Percentiles rank a stretch among this genome's conserved stretches.
Evolutionary conservation across 2,329 filamentous ascomycete genomes (phyloP).

Genomic region (Alternaria atra): DNA sequence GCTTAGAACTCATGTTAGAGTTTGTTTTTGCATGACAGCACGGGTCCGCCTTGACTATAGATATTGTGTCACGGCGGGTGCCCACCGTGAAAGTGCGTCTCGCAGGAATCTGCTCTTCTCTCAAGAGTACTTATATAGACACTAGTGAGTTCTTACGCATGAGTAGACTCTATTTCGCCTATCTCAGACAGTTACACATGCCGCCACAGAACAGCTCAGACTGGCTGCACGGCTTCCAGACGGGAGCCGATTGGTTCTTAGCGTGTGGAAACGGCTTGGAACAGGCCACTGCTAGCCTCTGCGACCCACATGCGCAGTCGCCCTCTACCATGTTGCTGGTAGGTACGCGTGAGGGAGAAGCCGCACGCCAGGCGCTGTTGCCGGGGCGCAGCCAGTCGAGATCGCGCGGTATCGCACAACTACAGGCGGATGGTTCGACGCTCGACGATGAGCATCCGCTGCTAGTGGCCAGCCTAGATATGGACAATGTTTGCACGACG

Average conservation of each 20-base stretch:
- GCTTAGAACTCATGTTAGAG: conserved; percentile 2
- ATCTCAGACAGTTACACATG: conserved; percentile 5
- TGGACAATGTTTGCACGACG: conserved; percentile 7
- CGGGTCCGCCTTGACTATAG: neutral
- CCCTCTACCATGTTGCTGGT: conserved; percentile 19
- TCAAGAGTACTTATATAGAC: conserved; percentile 11
- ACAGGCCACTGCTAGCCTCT: conserved; percentile 4
- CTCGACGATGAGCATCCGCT: conserved; percentile 13
- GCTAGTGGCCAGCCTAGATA: conserved; percentile 14
- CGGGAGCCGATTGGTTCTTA: conserved; percentile 18
- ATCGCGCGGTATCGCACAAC: conserved; percentile 11
- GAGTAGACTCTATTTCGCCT: neutral
- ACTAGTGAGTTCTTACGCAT: neutral
- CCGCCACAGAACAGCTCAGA: neutral
- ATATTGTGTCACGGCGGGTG: conserved; percentile 3
- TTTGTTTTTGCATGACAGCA: neutral
- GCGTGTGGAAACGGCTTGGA: conserved; percentile 4
- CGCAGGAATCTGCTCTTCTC: conserved; percentile 5
- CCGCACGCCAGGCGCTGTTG: conserved; percentile 6
- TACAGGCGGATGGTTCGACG: conserved; percentile 6
- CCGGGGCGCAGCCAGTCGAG: neutral
- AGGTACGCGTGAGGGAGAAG: conserved; percentile 9
- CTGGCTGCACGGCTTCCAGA: conserved; percentile 19
- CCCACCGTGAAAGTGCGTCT: conserved; percentile 5
- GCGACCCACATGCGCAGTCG: conserved; percentile 9